Conservation (phyloP, 169 alveolate genomes). For the Haemoproteus tartakovskyi region DNA sequence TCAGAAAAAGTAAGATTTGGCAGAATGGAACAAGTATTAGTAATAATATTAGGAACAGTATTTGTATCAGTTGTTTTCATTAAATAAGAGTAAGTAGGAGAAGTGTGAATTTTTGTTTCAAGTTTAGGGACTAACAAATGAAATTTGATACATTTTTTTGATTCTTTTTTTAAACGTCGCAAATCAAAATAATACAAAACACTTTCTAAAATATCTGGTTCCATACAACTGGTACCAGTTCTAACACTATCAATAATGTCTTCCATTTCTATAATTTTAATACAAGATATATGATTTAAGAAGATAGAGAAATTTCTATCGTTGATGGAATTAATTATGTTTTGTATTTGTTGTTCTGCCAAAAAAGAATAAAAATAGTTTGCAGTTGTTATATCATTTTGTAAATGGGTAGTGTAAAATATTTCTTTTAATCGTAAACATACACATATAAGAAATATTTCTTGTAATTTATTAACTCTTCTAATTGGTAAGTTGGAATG, state of each 20-base stretch:
- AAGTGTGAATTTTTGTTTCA: too few relatives aligned
- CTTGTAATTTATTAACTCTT: conserved; percentile 17
- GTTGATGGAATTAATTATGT: conserved; percentile 33
- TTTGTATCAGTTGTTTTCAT: too few relatives aligned
- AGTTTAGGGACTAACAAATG: too few relatives aligned
- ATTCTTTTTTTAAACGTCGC: background rate
- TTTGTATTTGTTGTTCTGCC: background rate
- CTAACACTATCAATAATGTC: conserved; percentile 1
- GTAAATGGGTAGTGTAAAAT: background rate
- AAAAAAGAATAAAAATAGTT: background rate
- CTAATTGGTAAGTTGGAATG: background rate
- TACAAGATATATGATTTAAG: conserved; percentile 20
- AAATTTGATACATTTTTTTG: background rate
- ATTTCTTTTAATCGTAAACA: conserved; percentile 10
- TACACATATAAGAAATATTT: conserved; percentile 29
- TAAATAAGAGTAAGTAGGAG: too few relatives aligned
- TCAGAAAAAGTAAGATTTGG: too few relatives aligned
- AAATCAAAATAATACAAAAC: conserved; percentile 27
- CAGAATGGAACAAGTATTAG: too few relatives aligned
- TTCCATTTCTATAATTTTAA: conserved; percentile 36
- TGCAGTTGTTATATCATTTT: background rate
- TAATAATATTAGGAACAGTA: too few relatives aligned
- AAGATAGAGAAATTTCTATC: conserved; percentile 19
- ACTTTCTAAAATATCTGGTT: conserved; percentile 2
- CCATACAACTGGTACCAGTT: conserved; percentile 3